Base-by-base conservation (phyloP, 2,329 filamentous ascomycete species). In the Tolypocladium tundrense region DNA sequence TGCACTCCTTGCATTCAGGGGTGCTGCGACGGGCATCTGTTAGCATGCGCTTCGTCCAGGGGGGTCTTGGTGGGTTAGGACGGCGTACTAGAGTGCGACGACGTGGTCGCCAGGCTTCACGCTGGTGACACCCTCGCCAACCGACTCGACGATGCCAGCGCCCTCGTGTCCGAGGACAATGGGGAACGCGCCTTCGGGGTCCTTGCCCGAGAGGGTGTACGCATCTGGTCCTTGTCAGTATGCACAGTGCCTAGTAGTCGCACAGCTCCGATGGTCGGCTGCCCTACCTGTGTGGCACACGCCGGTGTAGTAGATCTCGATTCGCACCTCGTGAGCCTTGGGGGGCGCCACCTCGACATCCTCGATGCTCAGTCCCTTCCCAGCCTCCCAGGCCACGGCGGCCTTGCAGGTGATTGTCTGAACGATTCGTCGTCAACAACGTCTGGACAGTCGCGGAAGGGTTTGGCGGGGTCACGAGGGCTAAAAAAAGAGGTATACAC, bases 351-450 rank as follows among this genome's bases (percentile, higher is more conserved):
- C 94, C 78, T 97, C 92, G 68, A 99, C 81, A 66, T 96, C 90
- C 78, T 99, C 94, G 66, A 97, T 83, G 68, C 81, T 85, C 64
- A 99, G 84, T 65, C 90, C 87, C 79, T 96, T 90, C 72, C 89
- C 92, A 53, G 94, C 91, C 76, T 92, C 93, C 94, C 94, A 99
- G 73, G 94, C 94, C 63, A 99, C 88, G 69, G 94, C 94, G 65
- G 94, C 94, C 88, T 94, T 93, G 85, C 92, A 97, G 69, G 87
- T 95, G 72, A 96, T 96, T 68, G 90, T 91, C 91, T 97, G 68
- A 5, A 24, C 50, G 48, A 52, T 58, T 35, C 54, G 45, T 51
- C 40, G 57, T 57, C 48, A 60, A 61, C 57, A 57, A 60, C 73
- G 60, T 14, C 13, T 52, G n/a, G 19, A 14, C 4, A 33, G 45